phyloP scores from a whole-genome alignment of 805 yeast genomes.

The Saturnispora zaruensis region DNA sequence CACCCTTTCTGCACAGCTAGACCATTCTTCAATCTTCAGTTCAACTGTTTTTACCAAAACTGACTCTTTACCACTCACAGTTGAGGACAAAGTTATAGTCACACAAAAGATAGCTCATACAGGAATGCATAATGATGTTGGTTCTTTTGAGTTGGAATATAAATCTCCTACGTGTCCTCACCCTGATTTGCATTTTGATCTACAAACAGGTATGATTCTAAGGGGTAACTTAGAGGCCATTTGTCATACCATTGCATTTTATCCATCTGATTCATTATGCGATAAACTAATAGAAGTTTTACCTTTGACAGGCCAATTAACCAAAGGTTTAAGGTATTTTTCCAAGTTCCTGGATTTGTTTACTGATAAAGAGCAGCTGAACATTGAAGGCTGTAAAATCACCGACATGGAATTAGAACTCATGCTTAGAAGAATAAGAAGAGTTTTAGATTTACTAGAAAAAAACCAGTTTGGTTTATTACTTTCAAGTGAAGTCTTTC shows the following conservation, averaged over 20 bases:
- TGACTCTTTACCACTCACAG: background rate
- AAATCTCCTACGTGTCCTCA: constrained; percentile 45
- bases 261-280: constrained; percentile 31
- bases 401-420: constrained; percentile 10
- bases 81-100: background rate
- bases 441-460: constrained; percentile 19
- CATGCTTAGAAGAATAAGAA: constrained; percentile 9
- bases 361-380: constrained; percentile 1
- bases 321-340: constrained; percentile 36
- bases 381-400: background rate
- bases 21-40: background rate
- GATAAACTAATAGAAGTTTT: constrained; percentile 40
- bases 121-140: background rate
- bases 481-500: constrained; percentile 50
- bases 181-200: constrained; percentile 49
- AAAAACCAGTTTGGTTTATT: constrained; percentile 62
- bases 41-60: background rate
- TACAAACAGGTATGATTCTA: constrained; percentile 33
- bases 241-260: constrained; percentile 64
- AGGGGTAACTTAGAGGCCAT: constrained; percentile 63
- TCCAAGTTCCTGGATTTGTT: constrained; percentile 18
- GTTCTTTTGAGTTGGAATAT: constrained; percentile 9
- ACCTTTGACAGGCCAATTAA: constrained; percentile 47
- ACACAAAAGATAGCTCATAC: background rate
- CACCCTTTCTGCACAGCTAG: background rate